Evolutionary conservation across 768 basidiomycete genomes (phyloP), one percentile per base, ranked within the genome.

Genomic region (Boletus rufocinnamomeus): DNA sequence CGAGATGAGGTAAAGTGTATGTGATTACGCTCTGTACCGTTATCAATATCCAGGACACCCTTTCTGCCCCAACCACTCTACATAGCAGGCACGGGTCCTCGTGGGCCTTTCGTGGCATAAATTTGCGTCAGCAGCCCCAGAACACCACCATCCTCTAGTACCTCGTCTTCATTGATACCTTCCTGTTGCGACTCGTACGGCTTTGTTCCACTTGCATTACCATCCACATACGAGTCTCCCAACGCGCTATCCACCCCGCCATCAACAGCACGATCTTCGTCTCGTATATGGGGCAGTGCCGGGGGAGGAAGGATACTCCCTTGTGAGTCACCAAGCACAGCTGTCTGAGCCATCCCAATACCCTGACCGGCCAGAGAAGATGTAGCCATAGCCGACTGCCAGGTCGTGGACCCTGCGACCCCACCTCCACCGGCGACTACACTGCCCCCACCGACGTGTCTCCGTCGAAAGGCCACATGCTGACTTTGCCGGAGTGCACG

Each of bases 51-150:
- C 17, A 50, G 13, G 19, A 17, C 25, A 37, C 19, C 3, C 30
- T 19, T 35, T 37, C 16, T 17, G 34, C 23, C 13, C 25, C 41
- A 40, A 37, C 35, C 30, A 27, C 19, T 50, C 49, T 69, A 80
- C 55, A 84, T 79, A 21, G 80, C 77, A 46, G 80, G 76, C 6
- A 77, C 74, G 54, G 80, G 79, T 45, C 68, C 66, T 56, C 79
- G 80, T 48, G 84, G 59, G 1, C 62, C 83, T 60, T 76, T 79
- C 64, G 82, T 78, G 47, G 82, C 85, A 72, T 95, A 93, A 51
- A 97, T 95, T 77, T 95, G 88, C 44, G 91, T 88, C 65, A 97
- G 70, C 61, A 97, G 68, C 23, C 91, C 92, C 60, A 96, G 75
- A 62, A 97, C 87, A 19, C 95, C 94, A 0, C 84, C 91, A 72